These are phyloP conservation scores for Astragalus membranaceus DNA, from an alignment of 306 rosid species.

Conservation along the genomic window DNA sequence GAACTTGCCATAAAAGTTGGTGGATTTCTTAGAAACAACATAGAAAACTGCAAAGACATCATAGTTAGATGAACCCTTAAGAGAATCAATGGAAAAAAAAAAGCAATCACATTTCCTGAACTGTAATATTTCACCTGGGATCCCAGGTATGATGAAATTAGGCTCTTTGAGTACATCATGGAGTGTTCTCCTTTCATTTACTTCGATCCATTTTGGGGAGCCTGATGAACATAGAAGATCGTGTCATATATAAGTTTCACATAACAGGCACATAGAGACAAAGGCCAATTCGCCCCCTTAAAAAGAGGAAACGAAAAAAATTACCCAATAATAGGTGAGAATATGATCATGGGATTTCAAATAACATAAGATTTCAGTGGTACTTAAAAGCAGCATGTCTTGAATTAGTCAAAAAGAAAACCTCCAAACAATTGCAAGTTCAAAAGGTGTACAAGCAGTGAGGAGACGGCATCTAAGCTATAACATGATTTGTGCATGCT, in stretches of 20 bases:
- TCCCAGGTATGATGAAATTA: constrained; percentile 55
- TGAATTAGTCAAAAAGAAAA: background rate
- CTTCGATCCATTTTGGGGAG: constrained; percentile 69
- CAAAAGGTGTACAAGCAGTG: too few relatives aligned
- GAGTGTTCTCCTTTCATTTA: constrained; percentile 60
- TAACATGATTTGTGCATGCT: background rate
- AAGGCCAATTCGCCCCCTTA: too few relatives aligned
- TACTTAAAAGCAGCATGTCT: background rate
- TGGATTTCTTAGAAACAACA: constrained; percentile 69
- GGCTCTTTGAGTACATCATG: constrained; percentile 53
- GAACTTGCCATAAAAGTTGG: constrained; percentile 74
- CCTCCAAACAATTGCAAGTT: too few relatives aligned
- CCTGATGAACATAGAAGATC: constrained; percentile 27
- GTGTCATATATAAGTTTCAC: background rate
- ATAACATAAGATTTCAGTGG: background rate
- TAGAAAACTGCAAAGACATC: constrained; percentile 63
- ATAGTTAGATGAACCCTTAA: constrained; percentile 14
- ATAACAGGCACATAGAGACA: background rate
- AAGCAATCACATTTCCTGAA: background rate
- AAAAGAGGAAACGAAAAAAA: background rate
- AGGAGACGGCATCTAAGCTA: background rate
- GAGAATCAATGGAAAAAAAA: background rate
- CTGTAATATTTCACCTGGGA: constrained; percentile 58
- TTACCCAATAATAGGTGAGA: background rate
- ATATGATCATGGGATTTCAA: background rate